Conservation (phyloP, 2,329 filamentous ascomycete genomes). For the Fusarium sp. region DNA sequence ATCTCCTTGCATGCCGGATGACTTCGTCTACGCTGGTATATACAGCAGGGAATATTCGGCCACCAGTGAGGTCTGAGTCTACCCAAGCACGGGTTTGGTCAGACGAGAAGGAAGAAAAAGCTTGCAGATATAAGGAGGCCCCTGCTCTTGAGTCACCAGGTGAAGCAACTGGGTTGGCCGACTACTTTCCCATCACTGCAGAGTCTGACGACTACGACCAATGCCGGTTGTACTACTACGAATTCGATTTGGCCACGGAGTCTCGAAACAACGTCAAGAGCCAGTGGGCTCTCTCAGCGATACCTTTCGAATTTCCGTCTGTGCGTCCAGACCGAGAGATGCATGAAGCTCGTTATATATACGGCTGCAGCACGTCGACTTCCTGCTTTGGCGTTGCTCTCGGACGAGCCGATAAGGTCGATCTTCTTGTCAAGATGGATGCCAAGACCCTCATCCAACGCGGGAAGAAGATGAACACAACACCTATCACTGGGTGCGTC, state of each 20-base stretch:
- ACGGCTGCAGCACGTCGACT: conserved; percentile 71
- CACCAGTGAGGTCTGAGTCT: conserved; percentile 19
- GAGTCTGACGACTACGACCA: conserved; percentile 67
- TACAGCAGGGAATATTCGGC: conserved; percentile 67
- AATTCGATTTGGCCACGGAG: conserved; percentile 58
- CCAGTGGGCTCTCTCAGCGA: conserved; percentile 71
- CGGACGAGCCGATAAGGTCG: conserved; percentile 73
- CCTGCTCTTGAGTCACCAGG: not conserved
- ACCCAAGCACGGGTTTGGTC: accelerated
- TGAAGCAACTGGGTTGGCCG: accelerated
- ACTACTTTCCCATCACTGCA: conserved; percentile 28
- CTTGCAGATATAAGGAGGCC: not conserved
- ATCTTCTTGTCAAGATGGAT: conserved; percentile 71
- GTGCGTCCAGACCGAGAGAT: conserved; percentile 65
- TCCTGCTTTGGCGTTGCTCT: conserved; percentile 68
- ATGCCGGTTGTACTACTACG: conserved; percentile 76
- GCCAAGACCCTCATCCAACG: conserved; percentile 60
- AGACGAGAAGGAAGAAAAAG: not conserved
- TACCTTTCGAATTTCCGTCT: conserved; percentile 76
- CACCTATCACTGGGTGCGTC: conserved; percentile 67
- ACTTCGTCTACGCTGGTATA: conserved; percentile 74
- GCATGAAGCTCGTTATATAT: conserved; percentile 68
- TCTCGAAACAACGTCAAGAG: conserved; percentile 58
- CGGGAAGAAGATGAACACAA: conserved; percentile 58
- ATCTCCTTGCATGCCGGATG: conserved; percentile 73